Base-by-base conservation (phyloP, 192 early-diverging fungal genomes). In the Coemansia asiatica region DNA sequence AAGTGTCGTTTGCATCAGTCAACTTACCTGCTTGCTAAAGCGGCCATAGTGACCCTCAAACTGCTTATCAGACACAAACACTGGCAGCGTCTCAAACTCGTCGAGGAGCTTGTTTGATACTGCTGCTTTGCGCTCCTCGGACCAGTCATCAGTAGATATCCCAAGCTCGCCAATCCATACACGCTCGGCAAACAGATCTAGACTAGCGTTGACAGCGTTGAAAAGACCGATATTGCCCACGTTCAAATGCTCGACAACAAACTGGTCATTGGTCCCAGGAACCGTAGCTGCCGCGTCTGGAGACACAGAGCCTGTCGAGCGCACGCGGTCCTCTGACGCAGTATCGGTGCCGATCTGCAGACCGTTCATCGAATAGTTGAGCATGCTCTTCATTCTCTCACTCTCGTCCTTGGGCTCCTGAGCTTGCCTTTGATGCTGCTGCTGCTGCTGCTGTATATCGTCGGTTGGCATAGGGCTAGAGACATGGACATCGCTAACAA, bases 141-240 rank as follows among this genome's bases (percentile, higher is more conserved):
- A 78, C 67, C 90, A 83, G 4, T 69, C 72, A 7, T 95, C 89
- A 0, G 91, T 94, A 3, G 86, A 80, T 67, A 88, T 88, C 21
- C 91, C 93, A 56, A 94, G 68, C 5, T 91, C 90, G 27, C 91
- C 91, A 29, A 92, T 84, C 87, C 89, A 92, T 26, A 89, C 75
- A n/a, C 83, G 84, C 57, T 90, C 78, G 23, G 80, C 64, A 55
- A 90, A 67, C 49, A 82, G 73, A 1, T 83, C 69, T 22, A 81
- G 67, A 57, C 86, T 87, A 26, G 91, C 85, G 18, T 90, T 89
- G 56, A 97, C 85, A 0, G 95, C 92, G 66, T 97, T 97, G 56
- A 94, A 90, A 50, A 97, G 85, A n/a, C 95, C 95, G 84, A 94
- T 94, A 79, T 97, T 97, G 38, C 95, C 95, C 12, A 88, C 71